Base-by-base conservation (phyloP, 1,284 basidiomycete species). In the Sutorius eximius region DNA sequence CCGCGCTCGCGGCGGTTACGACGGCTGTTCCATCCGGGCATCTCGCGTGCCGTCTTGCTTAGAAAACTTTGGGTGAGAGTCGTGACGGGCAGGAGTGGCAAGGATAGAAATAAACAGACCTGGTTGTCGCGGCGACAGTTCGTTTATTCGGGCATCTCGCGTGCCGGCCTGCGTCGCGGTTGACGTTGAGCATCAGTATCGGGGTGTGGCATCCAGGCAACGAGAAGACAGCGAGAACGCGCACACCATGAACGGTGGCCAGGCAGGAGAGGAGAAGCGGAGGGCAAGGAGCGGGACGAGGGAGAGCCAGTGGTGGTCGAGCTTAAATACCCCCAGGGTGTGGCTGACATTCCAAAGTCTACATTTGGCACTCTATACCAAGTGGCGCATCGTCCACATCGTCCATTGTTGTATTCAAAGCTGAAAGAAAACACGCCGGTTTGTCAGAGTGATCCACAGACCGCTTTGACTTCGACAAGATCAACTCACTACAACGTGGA, bases 311-410 rank as follows among this genome's bases (percentile, higher is more conserved):
- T 5, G 44, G 7, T 24, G 27, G 48, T 33, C 37, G 42, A 2
- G 47, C 12, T 65, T 65, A 63, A 53, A 65, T 61, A 65, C 60
- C 34, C 5, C 13, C 22, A 42, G 40, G 1, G 0, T 20, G 59
- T 33, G 59, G 59, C 59, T 63, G 61, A 61, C 59, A 37, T 30
- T 36, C 42, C 18, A 16, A 5, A n/a, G 18, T 38, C 22, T 44
- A 48, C 52, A 37, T 32, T 29, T 22, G 36, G 34, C 16, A 15
- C 34, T 48, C 36, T 47, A 53, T 34, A 37, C 48, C 49, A 42
- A 58, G 36, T 59, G 33, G 18, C 16, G 51, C 18, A 24, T 29
- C 9, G 8, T 55, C 45, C 32, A 34, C 40, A 54, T 13, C 33
- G 12, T 18, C 15, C 34, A 61, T 55, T 58, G 55, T 42, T 16